phyloP scores from a whole-genome alignment of 805 yeast genomes.

The Millerozyma acaciae region DNA sequence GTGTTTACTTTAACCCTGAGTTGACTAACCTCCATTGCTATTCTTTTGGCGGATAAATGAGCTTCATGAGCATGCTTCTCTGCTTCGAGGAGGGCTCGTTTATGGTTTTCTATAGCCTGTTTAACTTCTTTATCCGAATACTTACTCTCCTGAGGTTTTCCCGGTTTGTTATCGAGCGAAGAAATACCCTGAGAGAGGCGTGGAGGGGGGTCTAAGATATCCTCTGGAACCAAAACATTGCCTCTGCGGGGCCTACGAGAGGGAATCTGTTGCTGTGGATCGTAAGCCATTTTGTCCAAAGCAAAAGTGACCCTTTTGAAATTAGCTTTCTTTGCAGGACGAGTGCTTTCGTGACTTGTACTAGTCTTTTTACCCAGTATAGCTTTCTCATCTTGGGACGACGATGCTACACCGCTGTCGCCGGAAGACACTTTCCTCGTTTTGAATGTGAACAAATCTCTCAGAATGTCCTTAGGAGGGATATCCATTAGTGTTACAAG shows the following conservation, averaged over 20 bases:
- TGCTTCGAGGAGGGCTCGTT: slow-evolving; percentile 53
- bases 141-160: slow-evolving; percentile 15
- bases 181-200: slow-evolving; percentile 68
- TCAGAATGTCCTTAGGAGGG: slow-evolving; percentile 22
- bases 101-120: slow-evolving; percentile 58
- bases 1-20: slow-evolving; percentile 26
- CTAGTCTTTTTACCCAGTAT: not conserved
- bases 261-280: slow-evolving; percentile 72
- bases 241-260: slow-evolving; percentile 53
- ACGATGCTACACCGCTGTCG: not conserved
- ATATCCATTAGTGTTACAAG: slow-evolving; percentile 19
- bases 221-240: slow-evolving; percentile 58
- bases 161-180: slow-evolving; percentile 29
- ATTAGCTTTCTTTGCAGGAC: slow-evolving; percentile 20
- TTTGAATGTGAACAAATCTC: slow-evolving; percentile 2
- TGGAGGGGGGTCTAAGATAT: slow-evolving; percentile 58
- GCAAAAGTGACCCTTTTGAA: slow-evolving; percentile 75
- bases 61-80: slow-evolving; percentile 75
- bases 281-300: slow-evolving; percentile 63
- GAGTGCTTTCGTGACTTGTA: not conserved
- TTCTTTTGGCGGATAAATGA: slow-evolving; percentile 63
- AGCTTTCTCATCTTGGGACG: slow-evolving; percentile 5
- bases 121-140: slow-evolving; percentile 47
- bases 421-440: slow-evolving; percentile 1
- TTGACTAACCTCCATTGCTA: slow-evolving; percentile 60